phyloP scores from a whole-genome alignment of 2,329 filamentous ascomycete genomes.

The Neonectria sp. region DNA sequence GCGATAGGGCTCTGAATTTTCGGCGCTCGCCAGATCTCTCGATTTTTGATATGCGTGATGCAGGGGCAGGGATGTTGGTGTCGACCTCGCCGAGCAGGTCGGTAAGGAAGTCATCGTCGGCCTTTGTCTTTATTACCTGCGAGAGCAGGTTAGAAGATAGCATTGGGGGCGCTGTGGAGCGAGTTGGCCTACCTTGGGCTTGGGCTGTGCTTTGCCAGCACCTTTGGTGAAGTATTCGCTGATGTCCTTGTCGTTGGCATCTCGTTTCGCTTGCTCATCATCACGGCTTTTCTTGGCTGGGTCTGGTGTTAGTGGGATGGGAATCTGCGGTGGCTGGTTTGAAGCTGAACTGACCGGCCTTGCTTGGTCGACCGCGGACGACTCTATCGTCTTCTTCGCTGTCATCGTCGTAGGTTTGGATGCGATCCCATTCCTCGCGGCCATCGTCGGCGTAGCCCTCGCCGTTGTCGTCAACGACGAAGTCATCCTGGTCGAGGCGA shows the following conservation, averaged over 20 bases:
- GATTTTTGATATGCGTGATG: slow-evolving; percentile 71
- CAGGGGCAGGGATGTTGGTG: slow-evolving; percentile 72
- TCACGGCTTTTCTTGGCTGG: slow-evolving; percentile 89
- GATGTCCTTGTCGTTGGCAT: slow-evolving; percentile 92
- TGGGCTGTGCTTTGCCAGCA: slow-evolving; percentile 75
- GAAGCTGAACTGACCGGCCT: slow-evolving; percentile 61
- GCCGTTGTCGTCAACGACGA: slow-evolving; percentile 98
- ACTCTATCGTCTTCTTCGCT: slow-evolving; percentile 69
- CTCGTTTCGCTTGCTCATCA: slow-evolving; percentile 86
- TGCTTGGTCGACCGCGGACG: slow-evolving; percentile 63
- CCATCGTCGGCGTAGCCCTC: slow-evolving; percentile 98
- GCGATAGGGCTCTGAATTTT: slow-evolving; percentile 86
- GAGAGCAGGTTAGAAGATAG: slow-evolving; percentile 29
- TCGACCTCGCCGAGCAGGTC: slow-evolving; percentile 91
- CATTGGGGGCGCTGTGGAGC: background rate
- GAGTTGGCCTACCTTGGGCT: slow-evolving; percentile 78
- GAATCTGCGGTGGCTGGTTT: background rate
- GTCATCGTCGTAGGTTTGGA: slow-evolving; percentile 79
- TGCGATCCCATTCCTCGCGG: slow-evolving; percentile 91
- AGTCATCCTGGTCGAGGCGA: slow-evolving; percentile 93
- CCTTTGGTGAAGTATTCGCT: slow-evolving; percentile 94
- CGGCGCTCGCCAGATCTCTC: slow-evolving; percentile 83
- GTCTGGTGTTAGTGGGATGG: slow-evolving; percentile 5
- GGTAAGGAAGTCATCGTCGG: slow-evolving; percentile 89
- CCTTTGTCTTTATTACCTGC: slow-evolving; percentile 83